Base-by-base conservation (phyloP, 2,329 filamentous ascomycete genomes). In the Coniochaeta hoffmannii region DNA sequence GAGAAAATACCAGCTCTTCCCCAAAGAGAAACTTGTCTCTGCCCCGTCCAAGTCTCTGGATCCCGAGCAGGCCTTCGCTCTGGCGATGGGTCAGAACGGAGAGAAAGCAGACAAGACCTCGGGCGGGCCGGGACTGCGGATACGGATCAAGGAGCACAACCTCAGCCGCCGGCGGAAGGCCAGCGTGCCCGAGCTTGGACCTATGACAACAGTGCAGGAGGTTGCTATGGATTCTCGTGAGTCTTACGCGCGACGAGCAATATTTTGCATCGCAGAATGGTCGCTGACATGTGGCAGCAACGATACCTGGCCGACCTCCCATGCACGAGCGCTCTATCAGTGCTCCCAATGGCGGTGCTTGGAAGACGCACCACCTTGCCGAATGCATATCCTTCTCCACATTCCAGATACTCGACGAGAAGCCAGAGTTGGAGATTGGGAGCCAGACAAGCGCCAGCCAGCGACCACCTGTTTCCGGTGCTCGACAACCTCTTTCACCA, bases 151-250 rank as follows among this genome's bases (percentile, higher is more conserved):
- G 65, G 80, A 84, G 61, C 77, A 80, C 64, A 80, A 76, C 60
- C 69, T 82, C 56, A 75, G 70, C 52, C 74, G 83, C 58, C 76
- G 84, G 62, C 78, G 83, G 59, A 88, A 88, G 65, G 73, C 81
- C 61, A 86, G 80, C 68, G 79, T 85, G 14, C 80, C 82, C 10
- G 85, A 88, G 58, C 68, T 86, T 51, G 84, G 82, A 1, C 82
- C 82, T 32, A 85, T 87, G 83, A 86, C 83, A 5, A 87, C 84
- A 1, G 84, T 87, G 14, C 83, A 87, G 60, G 85, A 87, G 64
- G 70, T 79, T 51, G 68, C 82, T 53, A 87, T 88, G 83, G 85
- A 88, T 69, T 88, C 85, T 63, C 85, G 85, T 88, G 74, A 73
- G 85, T 74, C 17, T 9, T 19, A 7, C 24, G 24, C 19, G 26